Percentiles rank a stretch among this genome's conserved stretches.
These are phyloP conservation scores for Singerocomus rubriflavus DNA, from an alignment of 1,284 basidiomycete species.

Conservation along the genomic window DNA sequence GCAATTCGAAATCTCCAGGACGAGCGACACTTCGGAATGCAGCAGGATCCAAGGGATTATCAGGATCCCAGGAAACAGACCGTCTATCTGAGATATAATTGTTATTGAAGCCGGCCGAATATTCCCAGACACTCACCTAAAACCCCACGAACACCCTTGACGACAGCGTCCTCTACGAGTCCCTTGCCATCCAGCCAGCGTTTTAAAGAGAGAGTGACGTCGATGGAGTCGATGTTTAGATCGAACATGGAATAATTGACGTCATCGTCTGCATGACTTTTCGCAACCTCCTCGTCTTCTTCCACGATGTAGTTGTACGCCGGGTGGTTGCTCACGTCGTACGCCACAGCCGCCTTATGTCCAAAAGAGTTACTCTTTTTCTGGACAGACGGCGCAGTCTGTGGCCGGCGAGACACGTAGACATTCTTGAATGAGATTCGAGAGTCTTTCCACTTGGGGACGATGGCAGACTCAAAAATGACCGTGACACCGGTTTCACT, in stretches of 20 bases:
- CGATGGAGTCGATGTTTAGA: constrained; percentile 89
- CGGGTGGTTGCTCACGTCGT: constrained; percentile 74
- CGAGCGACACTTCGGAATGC: constrained; percentile 72
- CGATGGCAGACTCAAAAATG: constrained; percentile 96
- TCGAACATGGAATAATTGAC: constrained; percentile 87
- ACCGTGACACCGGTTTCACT: constrained; percentile 91
- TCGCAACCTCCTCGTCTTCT: constrained; percentile 35
- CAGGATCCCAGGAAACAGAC: constrained; percentile 85
- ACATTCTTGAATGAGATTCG: constrained; percentile 97
- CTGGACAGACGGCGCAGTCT: constrained; percentile 15
- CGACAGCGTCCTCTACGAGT: constrained; percentile 83
- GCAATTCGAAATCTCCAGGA: constrained; percentile 90
- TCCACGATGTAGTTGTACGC: constrained; percentile 63
- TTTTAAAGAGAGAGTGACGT: constrained; percentile 91
- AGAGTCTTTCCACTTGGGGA: constrained; percentile 96
- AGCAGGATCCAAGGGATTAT: constrained; percentile 74
- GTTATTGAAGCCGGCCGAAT: neutral
- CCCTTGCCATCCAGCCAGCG: constrained; percentile 97
- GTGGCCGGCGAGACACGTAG: constrained; percentile 83
- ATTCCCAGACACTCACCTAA: constrained; percentile 56
- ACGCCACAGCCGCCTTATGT: constrained; percentile 60
- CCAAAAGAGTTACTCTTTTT: constrained; percentile 28
- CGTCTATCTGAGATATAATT: constrained; percentile 66
- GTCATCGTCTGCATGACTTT: constrained; percentile 45
- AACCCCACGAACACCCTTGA: constrained; percentile 93